Percentiles rank a stretch among this genome's conserved stretches.
Conservation (phyloP, 768 basidiomycete genomes). For the Boletus vermiculosoides region DNA sequence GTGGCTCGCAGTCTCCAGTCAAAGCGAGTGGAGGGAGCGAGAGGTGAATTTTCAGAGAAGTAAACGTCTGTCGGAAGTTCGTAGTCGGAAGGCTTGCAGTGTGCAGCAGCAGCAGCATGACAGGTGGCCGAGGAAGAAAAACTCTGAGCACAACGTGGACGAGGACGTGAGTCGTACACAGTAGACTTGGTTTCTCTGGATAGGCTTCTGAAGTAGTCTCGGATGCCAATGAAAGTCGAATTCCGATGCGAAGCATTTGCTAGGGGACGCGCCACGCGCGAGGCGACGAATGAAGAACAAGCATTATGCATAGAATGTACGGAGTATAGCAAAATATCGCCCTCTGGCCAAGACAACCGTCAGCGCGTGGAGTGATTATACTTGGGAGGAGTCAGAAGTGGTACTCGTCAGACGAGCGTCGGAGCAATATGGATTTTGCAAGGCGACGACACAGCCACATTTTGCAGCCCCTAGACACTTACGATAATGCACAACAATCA, state of each 20-base stretch:
- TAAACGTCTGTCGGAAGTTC: conserved; percentile 28
- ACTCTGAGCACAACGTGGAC: background rate
- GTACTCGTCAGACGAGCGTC: background rate
- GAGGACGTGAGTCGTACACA: background rate
- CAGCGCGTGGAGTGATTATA: background rate
- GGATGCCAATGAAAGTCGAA: conserved; percentile 33
- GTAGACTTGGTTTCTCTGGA: conserved; percentile 7
- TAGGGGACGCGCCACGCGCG: conserved; percentile 5
- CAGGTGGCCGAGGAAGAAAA: conserved; percentile 20
- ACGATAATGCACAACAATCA: background rate
- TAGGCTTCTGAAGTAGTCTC: conserved; percentile 27
- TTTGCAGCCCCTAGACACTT: background rate
- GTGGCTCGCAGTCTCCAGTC: conserved; percentile 61
- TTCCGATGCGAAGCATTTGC: conserved; percentile 8
- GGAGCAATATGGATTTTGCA: background rate
- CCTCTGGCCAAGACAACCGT: background rate
- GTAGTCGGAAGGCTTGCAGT: conserved; percentile 14
- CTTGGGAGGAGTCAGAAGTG: background rate
- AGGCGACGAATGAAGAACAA: conserved; percentile 2
- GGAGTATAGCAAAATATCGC: background rate
- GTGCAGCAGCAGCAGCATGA: conserved; percentile 8
- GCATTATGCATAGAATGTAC: conserved; percentile 16
- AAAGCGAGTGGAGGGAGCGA: conserved; percentile 39
- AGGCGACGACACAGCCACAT: conserved; percentile 18
- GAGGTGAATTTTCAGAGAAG: conserved; percentile 32